Evolutionary conservation across 768 basidiomycete genomes (phyloP).

Genomic region (Boletus tomentosulus): DNA sequence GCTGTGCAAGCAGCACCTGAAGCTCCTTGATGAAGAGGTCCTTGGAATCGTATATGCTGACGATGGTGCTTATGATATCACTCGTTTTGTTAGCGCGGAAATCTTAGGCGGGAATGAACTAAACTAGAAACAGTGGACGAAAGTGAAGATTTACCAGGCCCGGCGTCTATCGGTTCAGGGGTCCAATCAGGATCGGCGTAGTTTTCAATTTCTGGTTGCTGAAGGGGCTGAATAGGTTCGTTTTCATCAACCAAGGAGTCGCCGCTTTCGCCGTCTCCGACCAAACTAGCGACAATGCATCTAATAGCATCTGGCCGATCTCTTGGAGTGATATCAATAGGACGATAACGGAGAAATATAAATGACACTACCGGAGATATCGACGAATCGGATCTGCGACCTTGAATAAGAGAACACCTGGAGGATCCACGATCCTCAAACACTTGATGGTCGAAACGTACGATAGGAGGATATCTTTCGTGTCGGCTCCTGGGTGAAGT

Average conservation of each 20-base stretch:
- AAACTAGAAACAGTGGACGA: not conserved
- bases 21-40: constrained; percentile 96
- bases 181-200: constrained; percentile 92
- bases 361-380: constrained; percentile 68
- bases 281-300: constrained; percentile 86
- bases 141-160: constrained; percentile 58
- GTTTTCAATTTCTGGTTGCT: constrained; percentile 76
- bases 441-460: constrained; percentile 93
- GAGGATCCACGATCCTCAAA: constrained; percentile 86
- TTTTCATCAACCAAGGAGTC: constrained; percentile 83
- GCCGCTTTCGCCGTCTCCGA: constrained; percentile 78
- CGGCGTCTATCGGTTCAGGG: constrained; percentile 95
- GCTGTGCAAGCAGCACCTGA: constrained; percentile 85
- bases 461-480: constrained; percentile 81
- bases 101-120: constrained; percentile 43
- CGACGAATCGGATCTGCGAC: constrained; percentile 89
- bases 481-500: constrained; percentile 94
- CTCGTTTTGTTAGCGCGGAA: constrained; percentile 89
- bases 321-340: constrained; percentile 35
- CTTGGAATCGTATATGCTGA: constrained; percentile 96
- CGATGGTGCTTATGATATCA: constrained; percentile 93
- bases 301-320: constrained; percentile 91
- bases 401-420: constrained; percentile 87
- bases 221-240: constrained; percentile 73
- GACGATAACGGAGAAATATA: not conserved